phyloP scores from a whole-genome alignment of 495 filamentous ascomycete genomes.

The Podospora anserina region DNA sequence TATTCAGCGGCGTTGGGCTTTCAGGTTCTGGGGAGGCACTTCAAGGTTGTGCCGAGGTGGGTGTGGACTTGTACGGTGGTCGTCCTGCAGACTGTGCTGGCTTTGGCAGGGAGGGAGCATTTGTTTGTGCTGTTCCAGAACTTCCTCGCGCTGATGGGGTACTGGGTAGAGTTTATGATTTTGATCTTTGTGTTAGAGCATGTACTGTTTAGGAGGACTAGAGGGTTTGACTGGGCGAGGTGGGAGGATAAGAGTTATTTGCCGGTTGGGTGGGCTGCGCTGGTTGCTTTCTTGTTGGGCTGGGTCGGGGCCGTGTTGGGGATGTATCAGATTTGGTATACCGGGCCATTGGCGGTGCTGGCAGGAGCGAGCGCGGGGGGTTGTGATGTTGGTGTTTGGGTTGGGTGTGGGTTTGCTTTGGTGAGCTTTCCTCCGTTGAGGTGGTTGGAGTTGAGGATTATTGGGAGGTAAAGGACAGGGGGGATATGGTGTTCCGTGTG shows the following conservation, averaged over 20 bases:
- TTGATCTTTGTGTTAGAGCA: conserved; percentile 63
- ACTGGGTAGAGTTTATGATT: conserved; percentile 67
- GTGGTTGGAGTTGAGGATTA: conserved; percentile 42
- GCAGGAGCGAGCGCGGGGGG: conserved; percentile 14
- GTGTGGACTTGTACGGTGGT: conserved; percentile 61
- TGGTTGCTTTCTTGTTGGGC: conserved; percentile 59
- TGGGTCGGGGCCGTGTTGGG: conserved; percentile 65
- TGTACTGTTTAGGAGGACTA: conserved; percentile 55
- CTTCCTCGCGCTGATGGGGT: conserved; percentile 71
- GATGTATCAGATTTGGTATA: conserved; percentile 65
- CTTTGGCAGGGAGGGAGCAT: conserved; percentile 58
- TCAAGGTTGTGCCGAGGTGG: conserved; percentile 56
- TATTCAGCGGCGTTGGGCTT: conserved; percentile 70
- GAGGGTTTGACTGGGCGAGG: conserved; percentile 55
- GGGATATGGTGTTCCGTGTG: no score
- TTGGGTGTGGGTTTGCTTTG: conserved; percentile 47
- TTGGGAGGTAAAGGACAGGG: conserved; percentile 37
- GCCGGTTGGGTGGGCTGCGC: conserved; percentile 59
- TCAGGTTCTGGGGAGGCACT: conserved; percentile 59
- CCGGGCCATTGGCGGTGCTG: conserved; percentile 53
- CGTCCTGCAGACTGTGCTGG: conserved; percentile 61
- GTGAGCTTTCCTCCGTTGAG: conserved; percentile 48
- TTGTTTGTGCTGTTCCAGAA: conserved; percentile 66
- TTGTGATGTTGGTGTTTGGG: conserved; percentile 45
- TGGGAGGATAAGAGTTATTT: conserved; percentile 40